phyloP scores from a whole-genome alignment of 148 eudicot species.

The Suaeda aralocaspica region DNA sequence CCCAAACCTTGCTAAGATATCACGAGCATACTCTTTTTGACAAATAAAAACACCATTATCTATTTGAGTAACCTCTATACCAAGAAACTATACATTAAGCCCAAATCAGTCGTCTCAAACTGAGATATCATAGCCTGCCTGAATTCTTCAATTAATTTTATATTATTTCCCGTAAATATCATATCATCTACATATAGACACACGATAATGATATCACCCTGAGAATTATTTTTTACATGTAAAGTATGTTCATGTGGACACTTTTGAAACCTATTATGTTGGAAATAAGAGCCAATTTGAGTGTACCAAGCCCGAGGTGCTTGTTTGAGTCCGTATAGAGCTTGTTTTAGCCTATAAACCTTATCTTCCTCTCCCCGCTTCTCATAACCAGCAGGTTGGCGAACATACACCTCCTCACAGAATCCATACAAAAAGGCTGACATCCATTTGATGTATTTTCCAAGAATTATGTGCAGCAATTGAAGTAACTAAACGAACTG shows the following conservation, averaged over 20 bases:
- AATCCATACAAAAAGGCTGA: conserved; percentile 17
- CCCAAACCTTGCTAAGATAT: conserved; percentile 12
- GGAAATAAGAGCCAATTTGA: conserved; percentile 14
- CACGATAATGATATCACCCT: conserved; percentile 6
- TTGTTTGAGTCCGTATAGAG: conserved; percentile 23
- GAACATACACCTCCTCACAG: conserved; percentile 10
- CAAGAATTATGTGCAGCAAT: not conserved
- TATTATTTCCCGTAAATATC: conserved; percentile 10
- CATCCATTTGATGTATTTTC: conserved; percentile 12
- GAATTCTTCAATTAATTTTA: conserved; percentile 7
- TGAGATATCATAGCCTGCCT: conserved; percentile 15
- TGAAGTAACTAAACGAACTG: too few species aligned
- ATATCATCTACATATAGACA: conserved; percentile 22
- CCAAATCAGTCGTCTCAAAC: conserved; percentile 24
- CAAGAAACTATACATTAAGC: conserved; percentile 21
- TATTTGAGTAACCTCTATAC: conserved; percentile 18
- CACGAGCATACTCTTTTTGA: conserved; percentile 16
- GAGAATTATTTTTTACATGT: not conserved
- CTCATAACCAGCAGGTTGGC: conserved; percentile 17
- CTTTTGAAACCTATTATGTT: not conserved
- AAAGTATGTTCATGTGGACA: conserved; percentile 20
- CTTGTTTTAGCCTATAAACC: conserved; percentile 13
- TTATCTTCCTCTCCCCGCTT: conserved; percentile 11
- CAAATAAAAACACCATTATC: conserved; percentile 8
- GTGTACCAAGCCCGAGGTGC: conserved; percentile 22